Conservation (phyloP, 2,329 filamentous ascomycete genomes). For the Lasiodiplodia sp. region DNA sequence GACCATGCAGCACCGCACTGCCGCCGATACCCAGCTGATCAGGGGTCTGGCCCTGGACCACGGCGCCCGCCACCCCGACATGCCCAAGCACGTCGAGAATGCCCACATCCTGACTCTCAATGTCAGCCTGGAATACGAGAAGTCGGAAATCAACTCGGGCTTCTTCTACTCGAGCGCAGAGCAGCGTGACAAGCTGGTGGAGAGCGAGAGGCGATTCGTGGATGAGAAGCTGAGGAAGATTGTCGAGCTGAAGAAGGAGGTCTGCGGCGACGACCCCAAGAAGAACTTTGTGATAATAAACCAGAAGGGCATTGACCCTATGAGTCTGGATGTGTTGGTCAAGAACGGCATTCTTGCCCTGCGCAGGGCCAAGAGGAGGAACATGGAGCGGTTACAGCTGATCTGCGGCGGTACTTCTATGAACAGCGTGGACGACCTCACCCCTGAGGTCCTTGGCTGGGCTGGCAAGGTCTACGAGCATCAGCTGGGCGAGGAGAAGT, state of each 20-base stretch:
- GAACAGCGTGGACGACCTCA: slow-evolving; percentile 95
- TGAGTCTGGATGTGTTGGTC: slow-evolving; percentile 92
- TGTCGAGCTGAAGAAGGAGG: slow-evolving; percentile 96
- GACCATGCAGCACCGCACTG: slow-evolving; percentile 99
- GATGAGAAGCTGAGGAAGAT: slow-evolving; percentile 98
- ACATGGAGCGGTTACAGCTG: slow-evolving; percentile 98
- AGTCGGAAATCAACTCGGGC: slow-evolving; percentile 97
- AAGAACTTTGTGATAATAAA: slow-evolving; percentile 99
- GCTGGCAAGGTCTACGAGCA: slow-evolving; percentile 97
- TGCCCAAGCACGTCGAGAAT: slow-evolving; percentile 96
- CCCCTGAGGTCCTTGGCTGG: slow-evolving; percentile 90
- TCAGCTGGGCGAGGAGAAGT: slow-evolving; percentile 97
- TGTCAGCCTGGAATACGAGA: slow-evolving; percentile 97
- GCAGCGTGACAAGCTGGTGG: slow-evolving; percentile 96
- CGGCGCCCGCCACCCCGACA: slow-evolving; percentile 94
- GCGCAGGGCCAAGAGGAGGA: slow-evolving; percentile 92
- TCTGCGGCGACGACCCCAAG: slow-evolving; percentile 90
- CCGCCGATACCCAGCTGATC: slow-evolving; percentile 95
- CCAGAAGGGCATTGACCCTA: slow-evolving; percentile 97
- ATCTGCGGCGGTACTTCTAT: slow-evolving; percentile 90
- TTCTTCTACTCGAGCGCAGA: slow-evolving; percentile 99
- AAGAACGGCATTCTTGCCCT: slow-evolving; percentile 98
- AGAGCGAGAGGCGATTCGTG: slow-evolving; percentile 94
- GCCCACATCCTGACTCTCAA: slow-evolving; percentile 95
- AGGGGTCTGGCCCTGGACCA: slow-evolving; percentile 92